Evolutionary conservation across 768 basidiomycete genomes (phyloP), one percentile per base, ranked within the genome.

Genomic region (Lanmaoa pseudosensibilis): DNA sequence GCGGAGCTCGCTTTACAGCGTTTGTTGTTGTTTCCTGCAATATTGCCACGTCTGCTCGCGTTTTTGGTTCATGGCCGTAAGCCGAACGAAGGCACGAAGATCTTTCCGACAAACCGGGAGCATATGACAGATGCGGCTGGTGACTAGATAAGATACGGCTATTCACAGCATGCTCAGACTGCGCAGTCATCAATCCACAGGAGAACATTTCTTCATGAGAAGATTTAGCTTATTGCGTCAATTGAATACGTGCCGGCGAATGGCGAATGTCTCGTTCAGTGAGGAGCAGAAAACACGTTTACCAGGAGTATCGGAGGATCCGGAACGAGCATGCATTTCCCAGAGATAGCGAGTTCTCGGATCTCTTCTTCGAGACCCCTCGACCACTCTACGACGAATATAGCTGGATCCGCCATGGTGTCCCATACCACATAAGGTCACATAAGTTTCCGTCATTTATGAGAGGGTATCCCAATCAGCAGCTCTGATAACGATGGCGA

Each of bases 211-310:
- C 52, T 46, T 44, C 36, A 38, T 40, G 39, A 19, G 30, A 37
- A 21, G 13, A 12, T 27, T 12, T 27, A 52, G 33, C 43, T 30
- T 18, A n/a, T 50, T 25, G 44, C 19, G 48, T 19, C n/a, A 49
- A 46, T 38, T 13, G 41, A 30, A 40, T 39, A 8, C 33, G 0
- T 19, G 38, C 33, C 23, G 18, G 40, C 10, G 37, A 30, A 21
- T 13, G 51, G 41, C 45, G 18, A 46, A 34, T 36, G 48, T 36
- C 9, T 38, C 45, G 38, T 47, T 52, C 49, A 13, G 32, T 13
- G 45, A 46, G 39, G 56, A 52, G 50, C 51, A 40, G 32, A 33
- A 49, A 59, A 54, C 58, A 60, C 57, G 57, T 59, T 59, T 21
- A 36, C 37, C 33, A 43, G 25, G 21, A 16, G 33, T 40, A 21